Conservation (phyloP, 208 protist species). For the Crithidia bombi region DNA sequence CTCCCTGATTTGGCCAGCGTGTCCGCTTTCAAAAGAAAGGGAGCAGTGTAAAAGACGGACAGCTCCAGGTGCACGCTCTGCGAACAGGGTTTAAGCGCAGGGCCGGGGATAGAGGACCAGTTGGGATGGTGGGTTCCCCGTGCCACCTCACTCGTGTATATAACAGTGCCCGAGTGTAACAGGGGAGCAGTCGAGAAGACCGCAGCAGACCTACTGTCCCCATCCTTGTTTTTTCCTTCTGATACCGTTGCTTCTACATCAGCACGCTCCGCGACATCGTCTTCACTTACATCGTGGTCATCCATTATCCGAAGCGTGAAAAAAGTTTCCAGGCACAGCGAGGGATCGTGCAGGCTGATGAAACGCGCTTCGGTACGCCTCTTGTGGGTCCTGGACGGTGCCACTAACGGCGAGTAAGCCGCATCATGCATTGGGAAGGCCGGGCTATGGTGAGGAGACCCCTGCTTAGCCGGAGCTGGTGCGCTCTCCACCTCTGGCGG, state of each 20-base stretch:
- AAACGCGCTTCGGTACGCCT: background rate
- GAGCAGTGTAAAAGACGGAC: slow-evolving; percentile 26
- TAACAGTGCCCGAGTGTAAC: background rate
- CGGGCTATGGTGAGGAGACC: background rate
- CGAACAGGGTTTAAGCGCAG: slow-evolving; percentile 1
- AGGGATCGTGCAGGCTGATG: slow-evolving; percentile 22
- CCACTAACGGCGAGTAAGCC: background rate
- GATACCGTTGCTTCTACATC: background rate
- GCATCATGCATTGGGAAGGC: background rate
- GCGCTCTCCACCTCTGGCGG: background rate
- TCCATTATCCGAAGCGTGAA: background rate
- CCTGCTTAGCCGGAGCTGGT: background rate
- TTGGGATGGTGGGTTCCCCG: slow-evolving; percentile 28
- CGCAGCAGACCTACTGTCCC: background rate
- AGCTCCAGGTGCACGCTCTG: slow-evolving; percentile 13
- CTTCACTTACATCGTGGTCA: background rate
- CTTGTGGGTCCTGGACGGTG: background rate
- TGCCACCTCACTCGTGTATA: slow-evolving; percentile 32
- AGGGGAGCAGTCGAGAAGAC: background rate
- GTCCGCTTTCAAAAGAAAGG: slow-evolving; percentile 12
- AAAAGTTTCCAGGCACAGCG: slow-evolving; percentile 20
- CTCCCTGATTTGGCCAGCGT: background rate
- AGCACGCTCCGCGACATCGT: background rate
- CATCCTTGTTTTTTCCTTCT: background rate
- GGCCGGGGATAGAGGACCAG: slow-evolving; percentile 23